Conservation (phyloP, 306 rosid species). For the Arachis hypogaea region DNA sequence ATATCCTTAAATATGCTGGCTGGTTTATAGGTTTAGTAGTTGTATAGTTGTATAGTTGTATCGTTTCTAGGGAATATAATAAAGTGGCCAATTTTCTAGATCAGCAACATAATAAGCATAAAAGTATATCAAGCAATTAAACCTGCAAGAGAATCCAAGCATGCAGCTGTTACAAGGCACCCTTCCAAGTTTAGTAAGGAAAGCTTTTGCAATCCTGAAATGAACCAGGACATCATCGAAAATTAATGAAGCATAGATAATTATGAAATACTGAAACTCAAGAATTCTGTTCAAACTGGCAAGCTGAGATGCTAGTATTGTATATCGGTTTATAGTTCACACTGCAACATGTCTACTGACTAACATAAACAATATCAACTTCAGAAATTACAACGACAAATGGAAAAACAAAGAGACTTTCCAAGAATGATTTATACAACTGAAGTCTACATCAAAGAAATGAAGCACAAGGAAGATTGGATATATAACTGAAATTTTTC, state of each 20-base stretch:
- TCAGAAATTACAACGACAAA: conserved; percentile 17
- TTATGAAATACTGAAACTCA: conserved; percentile 21
- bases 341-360: conserved; percentile 23
- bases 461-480: conserved; percentile 11
- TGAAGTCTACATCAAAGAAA: conserved; percentile 16
- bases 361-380: conserved; percentile 21
- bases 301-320: background rate
- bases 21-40: background rate
- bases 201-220: conserved; percentile 79
- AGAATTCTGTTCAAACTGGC: conserved; percentile 28
- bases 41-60: background rate
- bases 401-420: conserved; percentile 3
- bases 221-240: conserved; percentile 33
- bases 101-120: conserved; percentile 9
- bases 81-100: background rate
- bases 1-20: background rate
- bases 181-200: conserved; percentile 89
- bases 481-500: conserved; percentile 19
- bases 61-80: background rate
- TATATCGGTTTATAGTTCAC: background rate
- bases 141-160: conserved; percentile 89
- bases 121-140: conserved; percentile 38
- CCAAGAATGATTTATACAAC: conserved; percentile 12
- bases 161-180: conserved; percentile 82
- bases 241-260: background rate